Evolutionary conservation across 2,329 filamentous ascomycete genomes (phyloP), one percentile per base, ranked within the genome.

Genomic region (Tolypocladium capitatum): DNA sequence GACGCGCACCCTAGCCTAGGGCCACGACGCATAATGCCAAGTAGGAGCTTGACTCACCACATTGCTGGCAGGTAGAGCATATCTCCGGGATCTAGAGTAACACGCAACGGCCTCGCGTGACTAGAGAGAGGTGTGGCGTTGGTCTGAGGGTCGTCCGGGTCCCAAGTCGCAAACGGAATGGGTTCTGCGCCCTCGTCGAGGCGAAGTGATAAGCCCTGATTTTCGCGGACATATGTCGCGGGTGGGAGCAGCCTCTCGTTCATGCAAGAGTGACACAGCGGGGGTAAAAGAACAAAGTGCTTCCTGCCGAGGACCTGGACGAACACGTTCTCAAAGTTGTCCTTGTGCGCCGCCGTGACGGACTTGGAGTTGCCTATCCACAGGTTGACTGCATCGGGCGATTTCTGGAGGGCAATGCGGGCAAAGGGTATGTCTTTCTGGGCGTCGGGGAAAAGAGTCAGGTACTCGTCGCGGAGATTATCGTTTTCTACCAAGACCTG

Each of bases 241-340:
- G 74, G 70, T 3, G 57, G 56, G 5, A 90, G 67, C 0, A 59
- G 55, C 53, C 66, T 67, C 66, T 91, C 86, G 49, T 79, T 78
- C 40, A 89, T 79, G 51, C 81, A 84, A 0, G 83, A 72, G 54
- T 81, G 76, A 52, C 80, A 84, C 1, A 84, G 62, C 0, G 86
- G 81, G n/a, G 86, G 83, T 1, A 92, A 64, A 1, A 92, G 69
- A 0, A 81, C 74, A 55, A 92, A 92, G 55, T 85, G 79, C 61
- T 92, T 92, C 48, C 68, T 67, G 0, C 86, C 87, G 1, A 80
- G 63, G 14, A 91, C 64, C 58, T 91, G 86, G 1, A 87, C 83
- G 61, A 90, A 92, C 0, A 92, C 74, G 60, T 92, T 92, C 63
- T 92, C 86, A 62, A 90, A 91, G 57, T 85, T 85, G 65, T 92